phyloP scores from a whole-genome alignment of 2,329 filamentous ascomycete species.

The Aspergillus viridinutans region DNA sequence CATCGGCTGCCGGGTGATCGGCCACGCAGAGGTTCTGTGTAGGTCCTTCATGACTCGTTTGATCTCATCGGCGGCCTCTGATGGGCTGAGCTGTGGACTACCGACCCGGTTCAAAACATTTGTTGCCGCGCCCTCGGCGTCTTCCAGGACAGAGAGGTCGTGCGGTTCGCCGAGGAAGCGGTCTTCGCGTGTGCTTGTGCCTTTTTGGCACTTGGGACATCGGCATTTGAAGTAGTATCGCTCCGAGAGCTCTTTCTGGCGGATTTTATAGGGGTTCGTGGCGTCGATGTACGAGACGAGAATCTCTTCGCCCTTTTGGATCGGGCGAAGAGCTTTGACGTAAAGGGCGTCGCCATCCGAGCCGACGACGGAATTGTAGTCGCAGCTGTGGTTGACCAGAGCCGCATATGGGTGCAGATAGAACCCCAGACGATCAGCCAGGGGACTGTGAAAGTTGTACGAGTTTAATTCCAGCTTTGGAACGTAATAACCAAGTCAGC shows the following conservation, averaged over 20 bases:
- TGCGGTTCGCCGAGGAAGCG: conserved; percentile 9
- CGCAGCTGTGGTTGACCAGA: conserved; percentile 59
- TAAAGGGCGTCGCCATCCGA: conserved; percentile 52
- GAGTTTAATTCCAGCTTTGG: conserved; percentile 54
- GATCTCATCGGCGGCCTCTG: conserved; percentile 32
- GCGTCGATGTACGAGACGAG: conserved; percentile 60
- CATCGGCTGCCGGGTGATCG: conserved; percentile 52
- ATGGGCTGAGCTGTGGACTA: conserved; percentile 11
- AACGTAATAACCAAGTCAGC: neutral
- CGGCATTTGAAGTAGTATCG: conserved; percentile 58
- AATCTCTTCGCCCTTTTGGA: conserved; percentile 54
- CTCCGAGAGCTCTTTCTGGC: conserved; percentile 49
- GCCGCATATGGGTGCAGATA: conserved; percentile 53
- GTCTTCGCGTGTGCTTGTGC: conserved; percentile 16
- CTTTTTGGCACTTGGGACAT: conserved; percentile 48
- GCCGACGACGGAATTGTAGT: conserved; percentile 55
- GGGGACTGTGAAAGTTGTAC: conserved; percentile 53
- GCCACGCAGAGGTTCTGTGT: conserved; percentile 40
- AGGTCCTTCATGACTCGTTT: conserved; percentile 40
- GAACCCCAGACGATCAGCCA: conserved; percentile 57
- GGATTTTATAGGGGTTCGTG: conserved; percentile 48
- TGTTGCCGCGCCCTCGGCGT: conserved; percentile 19
- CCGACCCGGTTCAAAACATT: conserved; percentile 22
- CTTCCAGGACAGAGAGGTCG: conserved; percentile 13
- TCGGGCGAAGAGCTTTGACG: conserved; percentile 50